Evolutionary conservation across 352 stramenopile species (phyloP), one percentile per base, ranked within the genome.

Genomic region (Lagenidium giganteum): DNA sequence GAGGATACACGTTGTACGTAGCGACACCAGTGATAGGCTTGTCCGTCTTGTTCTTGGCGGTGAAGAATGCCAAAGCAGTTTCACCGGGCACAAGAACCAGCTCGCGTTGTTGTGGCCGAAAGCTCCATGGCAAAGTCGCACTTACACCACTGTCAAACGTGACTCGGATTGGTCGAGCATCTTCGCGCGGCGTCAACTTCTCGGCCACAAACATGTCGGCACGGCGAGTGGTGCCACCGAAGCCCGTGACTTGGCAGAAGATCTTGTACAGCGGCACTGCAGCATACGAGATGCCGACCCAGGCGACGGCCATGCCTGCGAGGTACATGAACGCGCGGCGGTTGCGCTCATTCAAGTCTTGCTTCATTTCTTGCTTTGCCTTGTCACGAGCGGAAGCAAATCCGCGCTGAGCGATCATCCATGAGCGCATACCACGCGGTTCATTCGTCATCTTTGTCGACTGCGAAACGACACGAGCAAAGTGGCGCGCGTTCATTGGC

Each of bases 1-100:
- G 93, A 26, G 97, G 97, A 57, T 98, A 96, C 40, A 99, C 96
- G 67, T 99, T 99, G 79, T 99, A 99, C 21, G 96, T 99, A n/a
- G 95, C 95, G 21, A 99, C 96, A 42, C 97, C 96, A 25, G 96
- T 99, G 45, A 99, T 98, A 20, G 96, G 78, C 63, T 98, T 97
- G 60, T 97, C 80, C 9, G 83, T 96, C 51, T 96, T 93, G 73
- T 99, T 99, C 44, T 90, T 98, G 16, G 95, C 96, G 36, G 93
- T 98, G 79, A 98, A 99, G 67, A 99, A 99, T 8, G 88, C 94
- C 17, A 99, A 68, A n/a, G 96, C 96, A 4, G 96, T 99, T 78
- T 99, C 96, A 27, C 96, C 96, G 0, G 96, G 96, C 21, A 98
- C 93, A 9, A 93, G 53, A 37, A 93, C 42, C 24, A 99, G 73